Percentiles rank a stretch among this genome's conserved stretches.
Conservation (phyloP, 352 stramenopile genomes). For the Pythium phragmitis region DNA sequence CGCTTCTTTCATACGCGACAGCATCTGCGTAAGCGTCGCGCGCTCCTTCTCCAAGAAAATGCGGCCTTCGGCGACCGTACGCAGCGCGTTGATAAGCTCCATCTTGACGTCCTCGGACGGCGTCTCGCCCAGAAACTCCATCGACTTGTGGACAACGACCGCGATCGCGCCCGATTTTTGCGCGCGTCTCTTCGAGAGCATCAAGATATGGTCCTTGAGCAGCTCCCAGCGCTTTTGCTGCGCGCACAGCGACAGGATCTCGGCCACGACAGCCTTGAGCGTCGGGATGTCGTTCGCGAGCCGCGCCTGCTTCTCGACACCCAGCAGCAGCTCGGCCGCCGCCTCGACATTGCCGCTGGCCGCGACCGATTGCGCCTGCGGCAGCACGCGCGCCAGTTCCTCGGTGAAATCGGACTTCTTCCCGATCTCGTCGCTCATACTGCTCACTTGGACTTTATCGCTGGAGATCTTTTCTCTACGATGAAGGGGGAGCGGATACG, state of each 20-base stretch:
- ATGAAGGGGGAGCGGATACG: conserved; percentile 7
- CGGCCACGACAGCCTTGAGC: conserved; percentile 76
- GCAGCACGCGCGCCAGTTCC: conserved; percentile 65
- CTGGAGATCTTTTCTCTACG: conserved; percentile 19
- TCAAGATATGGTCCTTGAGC: conserved; percentile 81
- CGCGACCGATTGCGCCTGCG: conserved; percentile 61
- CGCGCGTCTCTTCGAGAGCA: conserved; percentile 87
- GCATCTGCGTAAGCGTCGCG: conserved; percentile 90
- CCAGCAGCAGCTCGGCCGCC: conserved; percentile 80
- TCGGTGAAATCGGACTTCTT: conserved; percentile 78
- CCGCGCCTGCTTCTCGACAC: conserved; percentile 80
- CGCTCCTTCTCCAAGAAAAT: conserved; percentile 98
- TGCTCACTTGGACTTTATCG: conserved; percentile 11
- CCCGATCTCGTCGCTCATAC: conserved; percentile 74
- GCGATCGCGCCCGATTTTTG: conserved; percentile 88
- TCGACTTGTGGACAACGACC: conserved; percentile 83
- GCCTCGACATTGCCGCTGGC: conserved; percentile 78
- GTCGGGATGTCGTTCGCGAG: conserved; percentile 85
- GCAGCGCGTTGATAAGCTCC: conserved; percentile 92
- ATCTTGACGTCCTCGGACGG: conserved; percentile 87
- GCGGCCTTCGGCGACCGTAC: conserved; percentile 95
- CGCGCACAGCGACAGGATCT: conserved; percentile 77
- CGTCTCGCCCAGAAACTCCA: conserved; percentile 76
- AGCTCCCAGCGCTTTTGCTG: conserved; percentile 88
- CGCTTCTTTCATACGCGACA: conserved; percentile 92